Base-by-base conservation (phyloP, 306 rosid species). In the Pyrus communis region DNA sequence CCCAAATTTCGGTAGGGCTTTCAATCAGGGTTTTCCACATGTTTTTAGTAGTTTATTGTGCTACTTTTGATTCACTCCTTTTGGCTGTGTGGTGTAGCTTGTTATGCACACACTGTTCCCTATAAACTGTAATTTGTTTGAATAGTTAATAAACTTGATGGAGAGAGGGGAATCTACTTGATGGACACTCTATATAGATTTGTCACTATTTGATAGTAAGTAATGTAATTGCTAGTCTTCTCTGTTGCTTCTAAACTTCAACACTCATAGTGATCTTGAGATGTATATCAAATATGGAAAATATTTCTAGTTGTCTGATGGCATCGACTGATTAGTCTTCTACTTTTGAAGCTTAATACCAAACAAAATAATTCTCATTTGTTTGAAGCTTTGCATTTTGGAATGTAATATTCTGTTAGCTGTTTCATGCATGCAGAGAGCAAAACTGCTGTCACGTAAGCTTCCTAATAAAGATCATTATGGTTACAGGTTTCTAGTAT, bases 401-500 rank as follows among this genome's bases (percentile, higher is more conserved):
- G 67, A 42, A 15, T 52, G 38, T 69, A 38, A 49, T 65, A 27
- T 27, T 75, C 63, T 42, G 58, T 42, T 77, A 72, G 54, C 74
- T 70, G 69, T 51, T 72, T 30, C 76, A 57, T 51, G 71, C 75
- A 59, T 78, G 28, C 80, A 57, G 81, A 70, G 55, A 54, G 74
- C 15, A 27, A 60, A 71, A 65, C 35, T 59, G 22, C 23, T 77
- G 27, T 61, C 7, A 22, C 66, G 23, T 66, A 45, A 63, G 67
- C 10, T 80, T 76, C 78, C 65, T 42, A 80, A 49, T 66, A 70
- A 54, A 35, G 69, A 77, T 76, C 72, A 54, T 83, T 58, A 61
- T 76, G 73, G 46, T 90, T 85, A 68, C 98, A 96, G 99, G 92
- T 86, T 88, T 84, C 97, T 96, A 58, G 80, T 96, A 78, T 96